Evolutionary conservation across 306 rosid species (phyloP), one percentile per base, ranked within the genome.

Genomic region (Acacia melanoxylon): DNA sequence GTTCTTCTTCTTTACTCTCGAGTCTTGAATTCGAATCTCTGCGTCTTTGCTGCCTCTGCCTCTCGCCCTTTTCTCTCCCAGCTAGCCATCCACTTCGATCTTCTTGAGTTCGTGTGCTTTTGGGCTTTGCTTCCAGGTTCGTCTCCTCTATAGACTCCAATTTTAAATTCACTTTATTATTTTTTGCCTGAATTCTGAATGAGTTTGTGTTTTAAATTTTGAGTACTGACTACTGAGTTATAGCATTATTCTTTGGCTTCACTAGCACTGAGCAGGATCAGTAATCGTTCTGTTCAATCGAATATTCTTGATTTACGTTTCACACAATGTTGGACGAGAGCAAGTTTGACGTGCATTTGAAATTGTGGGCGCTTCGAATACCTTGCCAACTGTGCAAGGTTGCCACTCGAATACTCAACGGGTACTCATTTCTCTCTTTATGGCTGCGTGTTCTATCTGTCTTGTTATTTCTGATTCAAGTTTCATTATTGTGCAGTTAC

Each of bases 351-450:
- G 86, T 89, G 78, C 82, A 86, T 46, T 85, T 93, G 62, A 86
- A 86, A 5, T 75, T 95, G 41, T 83, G 89, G 97, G 99, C 97
- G 3, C 91, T 95, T 80, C 92, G 97, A 83, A 91, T 95, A 49
- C 98, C 99, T 85, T 92, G 98, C 74, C 94, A 92, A 79, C 88
- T 83, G 5, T 93, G 98, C 92, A 92, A 85, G 65, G 83, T 82
- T 19, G 97, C 93, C 62, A 92, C 97, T 72, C 87, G 89, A 74
- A 85, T 91, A 54, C 94, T 93, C 73, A 87, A 89, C 6, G 98
- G 99, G 99, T 93, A 72, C 20, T 70, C 71, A 25, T 25, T 41
- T 78, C 51, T 25, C 65, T 68, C n/a, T 41, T 3, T 24, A 22
- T 24, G 19, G 16, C n/a, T 65, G 48, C 29, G 10, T 35, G 48